A percentile compares a stretch with the other conserved stretches of the same genome.
Conservation (phyloP, 345 rosid species). For the Eucalyptus melliodora region DNA sequence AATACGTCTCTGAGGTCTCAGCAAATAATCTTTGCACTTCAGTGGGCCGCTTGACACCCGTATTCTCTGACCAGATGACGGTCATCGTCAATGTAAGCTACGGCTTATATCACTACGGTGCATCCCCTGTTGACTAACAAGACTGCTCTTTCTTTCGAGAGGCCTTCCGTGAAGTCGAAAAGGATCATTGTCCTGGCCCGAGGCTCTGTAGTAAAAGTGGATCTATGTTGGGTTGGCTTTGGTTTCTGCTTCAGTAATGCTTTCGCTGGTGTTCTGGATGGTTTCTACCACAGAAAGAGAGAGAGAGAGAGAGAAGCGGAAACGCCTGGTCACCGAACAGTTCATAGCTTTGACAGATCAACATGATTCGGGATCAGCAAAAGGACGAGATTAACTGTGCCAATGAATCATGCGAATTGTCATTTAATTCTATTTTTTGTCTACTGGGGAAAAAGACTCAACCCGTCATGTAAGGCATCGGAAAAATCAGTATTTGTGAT, state of each 20-base stretch:
- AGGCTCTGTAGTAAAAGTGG: conserved; percentile 12
- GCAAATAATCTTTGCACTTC: too few species aligned
- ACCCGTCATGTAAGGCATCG: neutral
- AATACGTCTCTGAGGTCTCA: too few species aligned
- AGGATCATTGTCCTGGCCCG: neutral
- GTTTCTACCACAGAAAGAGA: neutral
- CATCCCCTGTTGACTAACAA: neutral
- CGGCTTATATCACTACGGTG: too few species aligned
- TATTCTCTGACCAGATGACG: too few species aligned
- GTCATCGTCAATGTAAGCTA: too few species aligned
- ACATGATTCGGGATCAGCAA: neutral
- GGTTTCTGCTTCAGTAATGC: conserved; percentile 15
- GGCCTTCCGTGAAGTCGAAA: conserved; percentile 8
- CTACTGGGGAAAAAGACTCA: neutral
- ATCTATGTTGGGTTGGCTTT: conserved; percentile 23
- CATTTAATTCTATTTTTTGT: neutral
- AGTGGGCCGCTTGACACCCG: too few species aligned
- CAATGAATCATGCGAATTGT: neutral
- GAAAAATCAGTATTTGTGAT: neutral
- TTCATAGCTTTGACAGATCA: neutral
- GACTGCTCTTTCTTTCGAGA: conserved; percentile 27
- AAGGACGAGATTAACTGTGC: neutral
- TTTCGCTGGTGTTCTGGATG: conserved; percentile 32
- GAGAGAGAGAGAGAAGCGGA: conserved; percentile 11
- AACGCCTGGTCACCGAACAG: conserved; percentile 9